Evolutionary conservation across 345 rosid genomes (phyloP).

Genomic region (Eucalyptus regnans): DNA sequence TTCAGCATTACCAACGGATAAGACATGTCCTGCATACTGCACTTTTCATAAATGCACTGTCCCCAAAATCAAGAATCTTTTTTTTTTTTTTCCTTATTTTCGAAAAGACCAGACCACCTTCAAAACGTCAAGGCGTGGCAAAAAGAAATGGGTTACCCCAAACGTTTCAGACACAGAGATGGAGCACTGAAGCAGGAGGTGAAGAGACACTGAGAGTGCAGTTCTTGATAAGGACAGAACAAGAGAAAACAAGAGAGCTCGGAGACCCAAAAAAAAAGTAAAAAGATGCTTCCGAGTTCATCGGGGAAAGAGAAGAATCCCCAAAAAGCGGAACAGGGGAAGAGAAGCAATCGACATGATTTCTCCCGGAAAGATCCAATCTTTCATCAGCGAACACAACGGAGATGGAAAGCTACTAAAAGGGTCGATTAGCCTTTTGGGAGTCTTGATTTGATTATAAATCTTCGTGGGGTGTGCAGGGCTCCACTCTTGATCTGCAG

Average conservation of each 20-base stretch:
- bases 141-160: conserved; percentile 15
- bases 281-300: conserved; percentile 5
- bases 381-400: neutral
- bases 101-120: neutral
- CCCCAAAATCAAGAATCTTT: neutral
- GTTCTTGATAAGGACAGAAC: neutral
- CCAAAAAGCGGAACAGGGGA: conserved; percentile 1
- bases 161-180: neutral
- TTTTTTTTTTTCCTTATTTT: neutral
- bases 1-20: neutral
- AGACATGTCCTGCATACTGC: neutral
- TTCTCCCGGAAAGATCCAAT: neutral
- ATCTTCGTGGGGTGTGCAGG: conserved; percentile 5
- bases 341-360: conserved; percentile 4
- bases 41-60: neutral
- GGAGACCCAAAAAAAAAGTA: neutral
- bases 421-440: neutral
- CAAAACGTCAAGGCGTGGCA: neutral
- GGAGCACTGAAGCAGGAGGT: neutral
- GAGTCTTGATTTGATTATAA: conserved; percentile 5
- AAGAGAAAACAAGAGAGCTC: neutral
- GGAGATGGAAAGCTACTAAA: neutral
- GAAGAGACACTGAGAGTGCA: neutral
- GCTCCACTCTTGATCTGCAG: conserved; percentile 18
- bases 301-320: conserved; percentile 25